Conservation (phyloP, 176 grass and related monocot species). For the Eragrostis nindensis region DNA sequence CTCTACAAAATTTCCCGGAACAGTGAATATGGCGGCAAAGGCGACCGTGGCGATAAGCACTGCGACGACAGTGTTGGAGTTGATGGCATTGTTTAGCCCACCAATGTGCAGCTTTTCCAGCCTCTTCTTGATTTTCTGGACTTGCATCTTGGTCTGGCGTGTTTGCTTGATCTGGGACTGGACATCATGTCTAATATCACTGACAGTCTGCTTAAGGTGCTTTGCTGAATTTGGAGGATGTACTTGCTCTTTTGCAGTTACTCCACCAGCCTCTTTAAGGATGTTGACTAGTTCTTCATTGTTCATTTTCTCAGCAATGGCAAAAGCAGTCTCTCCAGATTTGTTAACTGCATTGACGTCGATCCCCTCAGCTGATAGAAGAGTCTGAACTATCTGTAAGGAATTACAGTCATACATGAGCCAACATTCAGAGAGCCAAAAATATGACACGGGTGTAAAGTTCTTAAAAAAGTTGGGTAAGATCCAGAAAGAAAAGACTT, state of each 20-base stretch:
- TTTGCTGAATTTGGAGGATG: slow-evolving; percentile 70
- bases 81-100: slow-evolving; percentile 93
- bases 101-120: slow-evolving; percentile 87
- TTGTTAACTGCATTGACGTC: slow-evolving; percentile 77
- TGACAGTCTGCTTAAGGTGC: slow-evolving; percentile 92
- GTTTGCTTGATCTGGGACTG: slow-evolving; percentile 87
- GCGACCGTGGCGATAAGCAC: slow-evolving; percentile 92
- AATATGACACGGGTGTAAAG: background rate
- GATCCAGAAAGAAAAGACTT: background rate
- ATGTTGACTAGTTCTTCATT: slow-evolving; percentile 71
- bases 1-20: slow-evolving; percentile 75
- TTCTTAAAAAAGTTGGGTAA: background rate
- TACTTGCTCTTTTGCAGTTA: slow-evolving; percentile 56
- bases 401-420: slow-evolving; percentile 44
- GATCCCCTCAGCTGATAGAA: slow-evolving; percentile 65
- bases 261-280: slow-evolving; percentile 63
- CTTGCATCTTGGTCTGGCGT: slow-evolving; percentile 77
- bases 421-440: background rate
- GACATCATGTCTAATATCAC: slow-evolving; percentile 87
- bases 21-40: slow-evolving; percentile 86
- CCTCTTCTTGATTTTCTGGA: slow-evolving; percentile 82
- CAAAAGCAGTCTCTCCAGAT: slow-evolving; percentile 72
- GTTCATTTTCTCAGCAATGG: slow-evolving; percentile 72
- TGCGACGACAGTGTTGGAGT: slow-evolving; percentile 91
- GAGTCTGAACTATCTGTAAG: slow-evolving; percentile 64